These are phyloP conservation scores for Arachis monticola DNA, from an alignment of 331 rosid genomes.

Conservation along the genomic window DNA sequence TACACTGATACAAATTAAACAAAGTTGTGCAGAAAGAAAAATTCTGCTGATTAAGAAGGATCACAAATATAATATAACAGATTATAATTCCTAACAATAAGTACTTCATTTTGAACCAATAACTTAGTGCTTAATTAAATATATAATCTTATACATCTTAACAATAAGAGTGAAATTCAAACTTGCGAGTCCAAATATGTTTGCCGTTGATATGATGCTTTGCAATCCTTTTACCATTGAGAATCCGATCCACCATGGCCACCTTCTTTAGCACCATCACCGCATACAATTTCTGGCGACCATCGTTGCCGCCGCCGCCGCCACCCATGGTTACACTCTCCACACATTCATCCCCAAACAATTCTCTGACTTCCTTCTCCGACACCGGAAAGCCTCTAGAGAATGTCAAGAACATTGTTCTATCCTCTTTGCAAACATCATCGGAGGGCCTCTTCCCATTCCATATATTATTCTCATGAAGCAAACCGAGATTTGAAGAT, in stretches of 20 bases:
- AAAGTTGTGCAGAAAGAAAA: too few species aligned
- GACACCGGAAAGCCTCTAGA: conserved; percentile 70
- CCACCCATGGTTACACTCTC: conserved; percentile 53
- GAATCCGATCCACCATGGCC: conserved; percentile 47
- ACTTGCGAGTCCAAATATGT: conserved; percentile 79
- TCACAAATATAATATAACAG: too few species aligned
- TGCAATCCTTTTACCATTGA: conserved; percentile 46
- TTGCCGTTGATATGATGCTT: conserved; percentile 66
- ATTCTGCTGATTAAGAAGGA: too few species aligned
- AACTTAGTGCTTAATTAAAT: not conserved
- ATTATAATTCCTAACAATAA: too few species aligned
- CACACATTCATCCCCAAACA: conserved; percentile 57
- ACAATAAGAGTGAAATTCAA: conserved; percentile 30
- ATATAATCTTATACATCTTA: not conserved
- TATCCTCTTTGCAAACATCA: conserved; percentile 48
- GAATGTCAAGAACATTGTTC: conserved; percentile 70
- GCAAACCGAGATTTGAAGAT: not conserved
- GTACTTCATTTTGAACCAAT: not conserved
- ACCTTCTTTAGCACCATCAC: conserved; percentile 53
- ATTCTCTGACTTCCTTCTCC: conserved; percentile 46
- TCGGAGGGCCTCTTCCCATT: conserved; percentile 13
- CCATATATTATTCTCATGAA: conserved; percentile 44
- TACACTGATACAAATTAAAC: too few species aligned
- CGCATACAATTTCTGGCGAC: conserved; percentile 58
- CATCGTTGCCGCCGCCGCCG: not conserved